Base-by-base conservation (phyloP, 768 basidiomycete species). In the Suillus alpinus region DNA sequence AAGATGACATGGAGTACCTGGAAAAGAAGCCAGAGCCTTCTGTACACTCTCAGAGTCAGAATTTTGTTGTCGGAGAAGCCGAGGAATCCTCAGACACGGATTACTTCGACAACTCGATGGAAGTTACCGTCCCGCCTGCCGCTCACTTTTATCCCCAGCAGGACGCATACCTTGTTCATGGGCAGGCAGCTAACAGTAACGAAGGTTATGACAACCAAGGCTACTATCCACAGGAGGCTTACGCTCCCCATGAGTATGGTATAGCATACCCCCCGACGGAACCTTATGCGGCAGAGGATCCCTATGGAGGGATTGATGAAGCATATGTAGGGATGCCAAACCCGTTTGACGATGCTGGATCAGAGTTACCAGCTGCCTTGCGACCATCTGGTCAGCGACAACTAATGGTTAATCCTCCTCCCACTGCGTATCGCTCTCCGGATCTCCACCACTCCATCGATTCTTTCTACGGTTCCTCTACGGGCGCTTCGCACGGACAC, bases 1-100 rank as follows among this genome's bases (percentile, higher is more conserved):
- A 71, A 5, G 71, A 76, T 16, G 71, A 73, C 32, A 64, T 65
- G 39, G 73, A 74, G 51, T 71, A 57, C 55, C 65, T 74, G 23
- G 73, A 68, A 57, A 73, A 67, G 52, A 39, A 58, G 0, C 65
- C 61, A 34, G 58, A 66, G 14, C 7, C 40, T 13, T 58, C 59
- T 41, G 3, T 39, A 20, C 63, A 59, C 9, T 62, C 68, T 29
- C 50, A 59, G 46, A 62, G 57, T 16, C 60, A 65, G 0, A 31
- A 59, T 61, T 56, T 18, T 41, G 26, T 60, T 20, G 31, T 51
- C 31, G 73, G 66, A 3, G 65, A 73, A 18, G 57, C 39, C 1
- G 63, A 63, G 4, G 49, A 58, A 51, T 51, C 26, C 13, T 65
- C 65, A 9, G 72, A 75, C 49, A 62, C 68, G 31, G 49, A 57